These are phyloP conservation scores for Lentithecium fluviatile DNA, from an alignment of 495 filamentous ascomycete species.

Conservation along the genomic window DNA sequence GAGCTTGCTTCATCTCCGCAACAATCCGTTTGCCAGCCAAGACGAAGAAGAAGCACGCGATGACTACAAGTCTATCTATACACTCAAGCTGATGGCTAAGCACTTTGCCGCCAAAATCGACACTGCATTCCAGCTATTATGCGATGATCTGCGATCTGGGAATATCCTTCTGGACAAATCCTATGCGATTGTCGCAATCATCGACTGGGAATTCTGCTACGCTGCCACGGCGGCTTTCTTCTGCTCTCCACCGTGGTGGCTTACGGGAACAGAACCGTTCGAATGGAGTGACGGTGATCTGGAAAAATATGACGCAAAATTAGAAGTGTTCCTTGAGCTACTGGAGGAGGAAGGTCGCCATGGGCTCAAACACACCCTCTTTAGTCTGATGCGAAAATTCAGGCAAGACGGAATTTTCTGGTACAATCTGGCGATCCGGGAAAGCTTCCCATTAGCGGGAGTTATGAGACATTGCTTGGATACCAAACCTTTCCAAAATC, in stretches of 20 bases:
- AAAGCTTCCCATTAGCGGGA: slow-evolving; percentile 2
- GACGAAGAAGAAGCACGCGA: slow-evolving; percentile 1
- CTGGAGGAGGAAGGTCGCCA: slow-evolving; percentile 1
- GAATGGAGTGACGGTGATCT: slow-evolving; percentile 1
- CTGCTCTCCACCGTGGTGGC: slow-evolving; percentile 12
- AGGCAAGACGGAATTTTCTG: neutral
- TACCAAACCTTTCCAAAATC: slow-evolving; percentile 1
- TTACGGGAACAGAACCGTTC: slow-evolving; percentile 1
- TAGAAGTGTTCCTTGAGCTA: neutral
- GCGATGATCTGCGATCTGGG: slow-evolving; percentile 14
- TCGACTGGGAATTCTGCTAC: slow-evolving; percentile 17
- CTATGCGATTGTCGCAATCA: slow-evolving; percentile 5
- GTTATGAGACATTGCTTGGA: slow-evolving; percentile 1
- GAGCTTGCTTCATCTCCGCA: neutral
- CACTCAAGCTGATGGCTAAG: slow-evolving; percentile 4
- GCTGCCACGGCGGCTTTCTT: slow-evolving; percentile 5
- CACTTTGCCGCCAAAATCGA: slow-evolving; percentile 1
- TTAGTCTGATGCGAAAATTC: neutral
- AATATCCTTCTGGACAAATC: slow-evolving; percentile 14
- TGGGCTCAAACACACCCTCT: neutral
- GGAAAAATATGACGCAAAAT: neutral
- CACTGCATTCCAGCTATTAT: neutral
- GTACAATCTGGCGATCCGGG: slow-evolving; percentile 1
- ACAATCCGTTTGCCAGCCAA: neutral
- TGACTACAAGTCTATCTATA: slow-evolving; percentile 4